Evolutionary conservation across 2,329 filamentous ascomycete genomes (phyloP).

Genomic region (Phaeosphaeria sp.): DNA sequence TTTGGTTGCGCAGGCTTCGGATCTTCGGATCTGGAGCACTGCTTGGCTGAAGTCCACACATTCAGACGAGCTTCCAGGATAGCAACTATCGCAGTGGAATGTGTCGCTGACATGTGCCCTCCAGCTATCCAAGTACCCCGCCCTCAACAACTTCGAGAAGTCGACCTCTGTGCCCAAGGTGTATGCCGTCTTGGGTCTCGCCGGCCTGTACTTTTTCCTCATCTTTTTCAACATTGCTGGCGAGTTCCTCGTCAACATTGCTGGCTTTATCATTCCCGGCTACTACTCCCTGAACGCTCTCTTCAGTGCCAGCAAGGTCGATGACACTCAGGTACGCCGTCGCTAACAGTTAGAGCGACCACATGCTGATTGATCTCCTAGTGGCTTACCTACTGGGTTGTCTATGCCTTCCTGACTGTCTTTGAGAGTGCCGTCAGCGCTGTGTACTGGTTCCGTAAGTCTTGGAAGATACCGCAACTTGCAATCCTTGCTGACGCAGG

Average conservation of each 20-base stretch:
- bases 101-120: constrained; percentile 33
- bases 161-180: constrained; percentile 83
- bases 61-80: background rate
- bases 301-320: constrained; percentile 73
- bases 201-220: constrained; percentile 84
- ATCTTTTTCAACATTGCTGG: constrained; percentile 93
- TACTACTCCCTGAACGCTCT: constrained; percentile 85
- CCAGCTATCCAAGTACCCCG: constrained; percentile 85
- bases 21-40: background rate
- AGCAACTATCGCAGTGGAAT: background rate
- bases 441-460: constrained; percentile 82
- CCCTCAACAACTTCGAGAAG: constrained; percentile 85
- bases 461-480: background rate
- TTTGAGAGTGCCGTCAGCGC: constrained; percentile 83
- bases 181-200: constrained; percentile 79
- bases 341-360: too few species aligned
- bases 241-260: constrained; percentile 85
- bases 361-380: constrained; percentile 38
- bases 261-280: constrained; percentile 80
- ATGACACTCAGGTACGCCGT: constrained; percentile 78
- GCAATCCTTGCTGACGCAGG: constrained; percentile 14
- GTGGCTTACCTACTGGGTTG: constrained; percentile 86
- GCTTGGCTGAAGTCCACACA: background rate
- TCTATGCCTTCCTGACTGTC: constrained; percentile 83
- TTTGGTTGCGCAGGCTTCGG: background rate